These are phyloP conservation scores for Capsella rubella DNA, from an alignment of 441 rosid species.

Conservation along the genomic window DNA sequence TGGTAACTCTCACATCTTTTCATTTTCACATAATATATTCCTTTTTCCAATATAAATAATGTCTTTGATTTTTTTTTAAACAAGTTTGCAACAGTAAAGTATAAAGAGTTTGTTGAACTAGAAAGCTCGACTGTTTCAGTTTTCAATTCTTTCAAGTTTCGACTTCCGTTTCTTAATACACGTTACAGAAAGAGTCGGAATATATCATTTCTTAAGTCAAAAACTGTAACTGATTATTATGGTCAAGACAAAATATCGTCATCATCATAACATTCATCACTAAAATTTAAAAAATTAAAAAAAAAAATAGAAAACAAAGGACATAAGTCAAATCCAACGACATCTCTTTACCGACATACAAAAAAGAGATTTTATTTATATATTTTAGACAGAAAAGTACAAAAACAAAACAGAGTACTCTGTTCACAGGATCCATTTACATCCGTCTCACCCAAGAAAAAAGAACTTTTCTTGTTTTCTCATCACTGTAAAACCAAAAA, in stretches of 20 bases:
- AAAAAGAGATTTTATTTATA: background rate
- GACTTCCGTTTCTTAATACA: background rate
- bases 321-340: constrained; percentile 21
- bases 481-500: constrained; percentile 1
- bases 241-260: background rate
- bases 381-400: constrained; percentile 30
- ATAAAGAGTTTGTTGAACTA: constrained; percentile 13
- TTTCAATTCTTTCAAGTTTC: background rate
- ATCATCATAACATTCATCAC: background rate
- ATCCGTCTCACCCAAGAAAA: constrained; percentile 30
- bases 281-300: too few relatives aligned
- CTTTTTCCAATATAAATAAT: too few relatives aligned
- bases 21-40: too few relatives aligned
- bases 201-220: background rate
- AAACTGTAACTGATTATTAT: too few relatives aligned
- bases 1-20: too few relatives aligned
- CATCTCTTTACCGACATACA: constrained; percentile 39
- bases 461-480: constrained; percentile 21
- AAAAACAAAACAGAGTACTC: constrained; percentile 37
- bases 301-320: background rate
- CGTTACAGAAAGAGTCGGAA: constrained; percentile 17
- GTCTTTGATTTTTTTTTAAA: too few relatives aligned
- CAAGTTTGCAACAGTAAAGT: background rate
- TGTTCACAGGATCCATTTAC: constrained; percentile 36
- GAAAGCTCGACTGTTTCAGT: constrained; percentile 19